phyloP scores from a whole-genome alignment of 345 rosid species.

The Eutrema heterophyllum region DNA sequence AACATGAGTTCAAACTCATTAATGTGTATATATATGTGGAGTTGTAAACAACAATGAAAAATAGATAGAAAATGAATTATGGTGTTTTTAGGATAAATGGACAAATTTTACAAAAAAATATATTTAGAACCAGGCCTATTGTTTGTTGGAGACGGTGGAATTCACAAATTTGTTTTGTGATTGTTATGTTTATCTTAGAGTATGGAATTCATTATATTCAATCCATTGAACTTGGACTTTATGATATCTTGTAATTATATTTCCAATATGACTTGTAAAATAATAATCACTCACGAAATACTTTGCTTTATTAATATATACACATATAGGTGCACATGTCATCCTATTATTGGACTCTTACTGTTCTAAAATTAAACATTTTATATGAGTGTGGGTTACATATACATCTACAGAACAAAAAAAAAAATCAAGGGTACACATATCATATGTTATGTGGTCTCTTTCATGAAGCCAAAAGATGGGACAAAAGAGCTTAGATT shows the following conservation, averaged over 20 bases:
- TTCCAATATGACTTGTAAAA: background rate
- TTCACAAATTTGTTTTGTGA: background rate
- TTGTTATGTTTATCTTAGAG: background rate
- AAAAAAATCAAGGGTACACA: slow-evolving; percentile 4
- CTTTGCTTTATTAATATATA: background rate
- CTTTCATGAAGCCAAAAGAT: slow-evolving; percentile 32
- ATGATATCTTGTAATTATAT: background rate
- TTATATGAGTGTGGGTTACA: slow-evolving; percentile 10
- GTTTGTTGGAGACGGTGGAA: background rate
- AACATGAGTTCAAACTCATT: background rate
- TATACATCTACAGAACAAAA: slow-evolving; percentile 5
- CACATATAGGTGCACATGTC: slow-evolving; percentile 9
- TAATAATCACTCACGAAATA: background rate
- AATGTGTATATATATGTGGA: background rate
- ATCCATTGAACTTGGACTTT: slow-evolving; percentile 13
- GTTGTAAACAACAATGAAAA: background rate
- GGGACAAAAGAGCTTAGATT: slow-evolving; percentile 19
- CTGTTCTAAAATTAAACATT: background rate
- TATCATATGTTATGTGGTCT: slow-evolving; percentile 26
- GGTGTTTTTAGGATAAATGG: background rate
- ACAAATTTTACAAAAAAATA: background rate
- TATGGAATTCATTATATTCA: background rate
- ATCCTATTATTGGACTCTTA: slow-evolving; percentile 20
- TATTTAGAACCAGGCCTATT: no score
- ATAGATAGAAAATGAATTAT: background rate